These are phyloP conservation scores for Circinella umbellata DNA, from an alignment of 371 early-diverging fungal species.

Conservation along the genomic window DNA sequence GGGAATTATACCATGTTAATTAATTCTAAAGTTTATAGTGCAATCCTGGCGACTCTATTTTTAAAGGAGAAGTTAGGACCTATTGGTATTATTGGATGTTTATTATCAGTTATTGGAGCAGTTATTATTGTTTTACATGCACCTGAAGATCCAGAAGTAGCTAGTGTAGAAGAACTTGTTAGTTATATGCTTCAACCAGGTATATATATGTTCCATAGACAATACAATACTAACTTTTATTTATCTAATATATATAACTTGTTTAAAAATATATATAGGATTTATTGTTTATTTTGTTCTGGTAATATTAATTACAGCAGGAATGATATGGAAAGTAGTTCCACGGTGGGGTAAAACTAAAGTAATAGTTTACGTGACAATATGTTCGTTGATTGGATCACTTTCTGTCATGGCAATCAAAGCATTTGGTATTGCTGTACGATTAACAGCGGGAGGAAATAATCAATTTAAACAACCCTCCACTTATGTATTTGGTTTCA, in stretches of 20 bases:
- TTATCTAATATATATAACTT: background rate
- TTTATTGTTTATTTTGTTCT: slow-evolving; percentile 76
- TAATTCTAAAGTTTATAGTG: slow-evolving; percentile 21
- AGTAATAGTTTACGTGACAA: slow-evolving; percentile 83
- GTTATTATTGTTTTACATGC: slow-evolving; percentile 89
- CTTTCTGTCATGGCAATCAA: slow-evolving; percentile 90
- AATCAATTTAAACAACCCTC: slow-evolving; percentile 86
- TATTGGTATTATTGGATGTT: slow-evolving; percentile 87
- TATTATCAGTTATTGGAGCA: slow-evolving; percentile 85
- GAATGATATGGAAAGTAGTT: slow-evolving; percentile 78
- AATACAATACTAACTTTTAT: background rate
- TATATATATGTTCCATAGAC: slow-evolving; percentile 36
- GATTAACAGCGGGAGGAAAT: slow-evolving; percentile 83
- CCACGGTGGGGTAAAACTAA: slow-evolving; percentile 79
- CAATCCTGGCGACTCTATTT: slow-evolving; percentile 35
- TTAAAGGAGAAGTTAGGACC: slow-evolving; percentile 79
- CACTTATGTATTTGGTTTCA: slow-evolving; percentile 84
- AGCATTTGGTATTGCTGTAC: slow-evolving; percentile 88
- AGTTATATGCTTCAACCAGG: slow-evolving; percentile 72
- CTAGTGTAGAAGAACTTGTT: slow-evolving; percentile 71
- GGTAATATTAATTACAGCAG: slow-evolving; percentile 59
- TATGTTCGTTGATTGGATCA: slow-evolving; percentile 85
- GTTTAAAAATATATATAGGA: slow-evolving; percentile 33
- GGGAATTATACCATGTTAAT: slow-evolving; percentile 11
- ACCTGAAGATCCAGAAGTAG: slow-evolving; percentile 82